phyloP scores from a whole-genome alignment of 108 stramenopile species.

The Skeletonema menzelii region DNA sequence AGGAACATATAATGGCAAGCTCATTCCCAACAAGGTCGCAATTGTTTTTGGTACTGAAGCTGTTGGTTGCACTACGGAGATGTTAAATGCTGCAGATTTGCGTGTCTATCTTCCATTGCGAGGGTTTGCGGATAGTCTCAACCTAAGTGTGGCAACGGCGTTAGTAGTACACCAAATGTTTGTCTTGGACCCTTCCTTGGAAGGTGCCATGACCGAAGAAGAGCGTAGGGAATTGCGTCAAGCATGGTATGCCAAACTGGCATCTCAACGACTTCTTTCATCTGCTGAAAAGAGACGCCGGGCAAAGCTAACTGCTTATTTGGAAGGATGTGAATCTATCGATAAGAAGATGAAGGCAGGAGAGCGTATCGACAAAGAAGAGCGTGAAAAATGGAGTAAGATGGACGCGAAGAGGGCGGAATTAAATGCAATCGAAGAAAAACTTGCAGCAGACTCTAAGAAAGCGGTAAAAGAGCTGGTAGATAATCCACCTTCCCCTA shows the following conservation, averaged over 20 bases:
- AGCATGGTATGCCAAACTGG: slow-evolving; percentile 82
- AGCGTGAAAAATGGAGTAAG: slow-evolving; percentile 56
- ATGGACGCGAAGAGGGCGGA: slow-evolving; percentile 36
- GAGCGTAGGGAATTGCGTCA: slow-evolving; percentile 54
- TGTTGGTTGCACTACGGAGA: slow-evolving; percentile 80
- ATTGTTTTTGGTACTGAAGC: slow-evolving; percentile 92
- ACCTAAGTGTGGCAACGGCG: slow-evolving; percentile 88
- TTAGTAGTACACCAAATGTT: slow-evolving; percentile 85
- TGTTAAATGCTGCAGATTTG: slow-evolving; percentile 72
- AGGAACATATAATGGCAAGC: slow-evolving; percentile 22
- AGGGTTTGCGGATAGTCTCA: slow-evolving; percentile 92
- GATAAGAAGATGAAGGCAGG: slow-evolving; percentile 36
- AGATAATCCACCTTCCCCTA: slow-evolving; percentile 72
- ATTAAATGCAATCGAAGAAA: slow-evolving; percentile 51
- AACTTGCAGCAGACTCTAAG: slow-evolving; percentile 22
- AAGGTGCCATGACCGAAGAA: slow-evolving; percentile 67
- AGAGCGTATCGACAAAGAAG: slow-evolving; percentile 32
- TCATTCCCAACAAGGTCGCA: slow-evolving; percentile 84
- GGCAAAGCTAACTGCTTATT: slow-evolving; percentile 31
- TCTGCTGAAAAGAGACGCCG: slow-evolving; percentile 59
- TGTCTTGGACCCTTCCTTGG: slow-evolving; percentile 65
- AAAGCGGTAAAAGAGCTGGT: slow-evolving; percentile 68
- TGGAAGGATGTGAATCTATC: slow-evolving; percentile 55
- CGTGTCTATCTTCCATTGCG: slow-evolving; percentile 89
- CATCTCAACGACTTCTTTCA: slow-evolving; percentile 68